These are phyloP conservation scores for Scutellaria barbata DNA, from an alignment of 257 asterid species.

Conservation along the genomic window DNA sequence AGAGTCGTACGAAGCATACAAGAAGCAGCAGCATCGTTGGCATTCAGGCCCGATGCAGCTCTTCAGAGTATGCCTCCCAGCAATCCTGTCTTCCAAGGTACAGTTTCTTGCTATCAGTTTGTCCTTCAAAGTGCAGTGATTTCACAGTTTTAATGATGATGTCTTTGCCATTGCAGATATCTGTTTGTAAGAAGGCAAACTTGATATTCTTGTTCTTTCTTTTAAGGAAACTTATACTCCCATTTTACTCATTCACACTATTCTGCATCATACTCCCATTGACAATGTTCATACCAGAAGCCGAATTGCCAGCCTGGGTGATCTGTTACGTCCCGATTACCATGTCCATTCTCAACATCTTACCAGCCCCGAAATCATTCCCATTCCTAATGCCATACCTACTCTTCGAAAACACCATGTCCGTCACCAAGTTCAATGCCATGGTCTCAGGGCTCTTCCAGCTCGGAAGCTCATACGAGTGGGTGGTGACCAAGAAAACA, in stretches of 20 bases:
- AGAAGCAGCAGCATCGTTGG: slow-evolving; percentile 97
- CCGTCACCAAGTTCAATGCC: slow-evolving; percentile 93
- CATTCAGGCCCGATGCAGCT: slow-evolving; percentile 99
- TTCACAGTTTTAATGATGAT: neutral
- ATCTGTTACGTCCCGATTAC: slow-evolving; percentile 82
- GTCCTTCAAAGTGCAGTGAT: neutral
- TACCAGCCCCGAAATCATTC: slow-evolving; percentile 84
- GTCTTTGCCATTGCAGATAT: slow-evolving; percentile 57
- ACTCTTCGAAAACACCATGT: slow-evolving; percentile 94
- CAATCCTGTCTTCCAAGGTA: slow-evolving; percentile 76
- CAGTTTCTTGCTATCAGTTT: neutral
- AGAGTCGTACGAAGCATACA: slow-evolving; percentile 90
- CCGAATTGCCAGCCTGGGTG: slow-evolving; percentile 84
- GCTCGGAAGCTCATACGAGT: slow-evolving; percentile 86
- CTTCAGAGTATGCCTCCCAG: slow-evolving; percentile 77
- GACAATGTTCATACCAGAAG: slow-evolving; percentile 95
- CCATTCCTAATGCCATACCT: slow-evolving; percentile 95
- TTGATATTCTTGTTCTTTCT: slow-evolving; percentile 89
- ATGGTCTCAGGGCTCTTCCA: slow-evolving; percentile 92
- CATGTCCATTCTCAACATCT: slow-evolving; percentile 79
- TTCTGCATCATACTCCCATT: slow-evolving; percentile 90
- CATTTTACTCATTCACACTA: slow-evolving; percentile 90
- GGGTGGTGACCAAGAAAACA: slow-evolving; percentile 93
- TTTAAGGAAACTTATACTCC: slow-evolving; percentile 81
- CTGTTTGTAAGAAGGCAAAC: slow-evolving; percentile 79